Evolutionary conservation across 1,284 basidiomycete species (phyloP).

Genomic region (Erythrobasidium hasegawianum): DNA sequence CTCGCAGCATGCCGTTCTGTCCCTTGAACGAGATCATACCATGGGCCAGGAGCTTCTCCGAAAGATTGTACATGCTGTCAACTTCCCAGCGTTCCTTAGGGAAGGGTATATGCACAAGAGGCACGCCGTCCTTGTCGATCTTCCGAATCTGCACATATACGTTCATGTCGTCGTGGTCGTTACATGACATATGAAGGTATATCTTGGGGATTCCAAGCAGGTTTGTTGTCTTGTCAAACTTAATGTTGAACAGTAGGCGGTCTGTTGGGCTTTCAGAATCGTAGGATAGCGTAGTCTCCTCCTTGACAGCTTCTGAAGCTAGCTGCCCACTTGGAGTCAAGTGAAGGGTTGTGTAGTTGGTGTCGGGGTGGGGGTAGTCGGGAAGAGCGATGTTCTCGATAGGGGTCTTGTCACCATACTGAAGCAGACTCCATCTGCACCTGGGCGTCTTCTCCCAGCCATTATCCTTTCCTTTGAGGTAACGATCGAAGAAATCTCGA

Average conservation of each 20-base stretch:
- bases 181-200: conserved; percentile 41
- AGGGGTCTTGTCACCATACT: conserved; percentile 21
- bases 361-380: conserved; percentile 3
- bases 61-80: background rate
- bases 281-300: background rate
- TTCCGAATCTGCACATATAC: conserved; percentile 43
- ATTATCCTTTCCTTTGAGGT: conserved; percentile 42
- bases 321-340: background rate
- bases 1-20: conserved; percentile 42
- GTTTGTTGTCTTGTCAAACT: conserved; percentile 37
- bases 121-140: conserved; percentile 37
- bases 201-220: conserved; percentile 39
- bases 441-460: conserved; percentile 41
- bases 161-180: conserved; percentile 42
- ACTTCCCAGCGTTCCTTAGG: conserved; percentile 3
- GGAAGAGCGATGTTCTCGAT: conserved; percentile 18
- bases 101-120: conserved; percentile 31
- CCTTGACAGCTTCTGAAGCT: too few species aligned
- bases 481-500: conserved; percentile 42
- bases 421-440: conserved; percentile 32
- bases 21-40: background rate
- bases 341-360: conserved; percentile 4
- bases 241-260: conserved; percentile 34
- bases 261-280: background rate
- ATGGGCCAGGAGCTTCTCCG: background rate